These are phyloP conservation scores for Neoboletus subvelutipes DNA, from an alignment of 768 basidiomycete species.

Conservation along the genomic window DNA sequence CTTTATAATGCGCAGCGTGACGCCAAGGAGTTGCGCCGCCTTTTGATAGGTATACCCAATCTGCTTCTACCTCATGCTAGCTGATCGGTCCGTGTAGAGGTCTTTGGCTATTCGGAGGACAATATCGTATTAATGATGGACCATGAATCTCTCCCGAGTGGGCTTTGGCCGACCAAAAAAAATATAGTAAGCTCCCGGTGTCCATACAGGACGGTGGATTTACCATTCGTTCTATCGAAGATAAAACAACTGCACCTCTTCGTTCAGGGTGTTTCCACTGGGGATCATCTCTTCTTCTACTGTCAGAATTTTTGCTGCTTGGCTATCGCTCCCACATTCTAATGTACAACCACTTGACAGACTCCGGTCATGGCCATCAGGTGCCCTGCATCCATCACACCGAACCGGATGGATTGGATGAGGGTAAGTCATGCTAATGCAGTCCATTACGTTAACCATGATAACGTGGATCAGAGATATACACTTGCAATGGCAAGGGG, in stretches of 20 bases:
- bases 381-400: conserved; percentile 40
- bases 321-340: neutral
- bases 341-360: conserved; percentile 23
- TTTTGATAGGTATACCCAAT: conserved; percentile 25
- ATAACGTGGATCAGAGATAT: conserved; percentile 10
- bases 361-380: conserved; percentile 53
- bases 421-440: conserved; percentile 37
- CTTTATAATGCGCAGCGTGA: conserved; percentile 18
- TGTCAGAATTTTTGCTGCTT: conserved; percentile 35
- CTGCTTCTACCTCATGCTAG: neutral
- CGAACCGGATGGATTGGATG: conserved; percentile 53
- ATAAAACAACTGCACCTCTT: conserved; percentile 42
- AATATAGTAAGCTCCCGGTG: conserved; percentile 42
- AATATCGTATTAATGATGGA: conserved; percentile 49
- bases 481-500: conserved; percentile 7
- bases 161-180: conserved; percentile 39
- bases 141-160: conserved; percentile 18
- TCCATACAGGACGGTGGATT: neutral
- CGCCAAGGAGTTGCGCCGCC: conserved; percentile 9
- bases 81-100: conserved; percentile 25
- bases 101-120: conserved; percentile 37
- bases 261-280: conserved; percentile 42
- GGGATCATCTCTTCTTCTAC: conserved; percentile 58
- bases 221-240: conserved; percentile 27
- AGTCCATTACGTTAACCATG: neutral